Percentiles rank a stretch among this genome's conserved stretches.
These are phyloP conservation scores for Adansonia gregorii DNA, from an alignment of 441 rosid genomes.

Conservation along the genomic window DNA sequence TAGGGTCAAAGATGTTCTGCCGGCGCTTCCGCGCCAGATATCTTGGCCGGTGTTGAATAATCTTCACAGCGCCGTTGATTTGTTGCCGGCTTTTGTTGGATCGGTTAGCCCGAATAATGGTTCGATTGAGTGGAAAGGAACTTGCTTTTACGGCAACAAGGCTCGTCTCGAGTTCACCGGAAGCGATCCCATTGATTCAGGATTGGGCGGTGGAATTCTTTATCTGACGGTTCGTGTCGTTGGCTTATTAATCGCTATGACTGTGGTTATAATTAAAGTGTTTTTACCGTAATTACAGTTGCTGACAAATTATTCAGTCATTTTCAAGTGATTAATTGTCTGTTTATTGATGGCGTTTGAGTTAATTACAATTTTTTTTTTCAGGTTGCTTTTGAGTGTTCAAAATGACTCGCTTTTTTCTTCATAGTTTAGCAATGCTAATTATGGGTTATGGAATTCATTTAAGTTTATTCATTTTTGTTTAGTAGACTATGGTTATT, in stretches of 20 bases:
- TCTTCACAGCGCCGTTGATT: slow-evolving; percentile 79
- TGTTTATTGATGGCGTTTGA: neutral
- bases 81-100: slow-evolving; percentile 80
- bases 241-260: neutral
- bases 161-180: slow-evolving; percentile 69
- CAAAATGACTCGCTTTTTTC: neutral
- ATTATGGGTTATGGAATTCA: neutral
- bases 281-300: neutral
- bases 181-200: slow-evolving; percentile 56
- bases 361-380: neutral
- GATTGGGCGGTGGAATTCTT: slow-evolving; percentile 82
- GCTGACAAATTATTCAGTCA: neutral
- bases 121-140: slow-evolving; percentile 80
- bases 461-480: neutral
- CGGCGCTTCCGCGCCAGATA: slow-evolving; percentile 76
- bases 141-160: slow-evolving; percentile 82
- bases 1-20: slow-evolving; percentile 73
- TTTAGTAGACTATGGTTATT: neutral
- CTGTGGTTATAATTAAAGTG: neutral
- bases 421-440: neutral
- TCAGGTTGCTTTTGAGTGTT: neutral
- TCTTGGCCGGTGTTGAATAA: slow-evolving; percentile 93
- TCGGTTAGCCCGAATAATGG: slow-evolving; percentile 63
- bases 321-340: neutral
- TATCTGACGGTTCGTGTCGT: slow-evolving; percentile 58